phyloP scores from a whole-genome alignment of 768 basidiomycete genomes.

The Pleurotus salmoneostramineus region DNA sequence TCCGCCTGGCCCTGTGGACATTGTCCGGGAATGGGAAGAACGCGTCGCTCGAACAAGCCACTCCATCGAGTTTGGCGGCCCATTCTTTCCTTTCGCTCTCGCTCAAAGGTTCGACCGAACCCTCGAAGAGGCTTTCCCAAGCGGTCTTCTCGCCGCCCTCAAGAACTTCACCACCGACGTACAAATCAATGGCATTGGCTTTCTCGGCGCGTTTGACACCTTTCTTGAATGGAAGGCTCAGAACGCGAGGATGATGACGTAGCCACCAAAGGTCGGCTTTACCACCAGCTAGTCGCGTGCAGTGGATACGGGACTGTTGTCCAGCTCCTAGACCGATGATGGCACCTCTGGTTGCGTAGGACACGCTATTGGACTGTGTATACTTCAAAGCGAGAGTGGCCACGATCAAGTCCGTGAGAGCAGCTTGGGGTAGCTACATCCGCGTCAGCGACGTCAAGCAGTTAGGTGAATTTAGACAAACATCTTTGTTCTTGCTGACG shows the following conservation, averaged over 20 bases:
- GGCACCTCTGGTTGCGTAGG: conserved; percentile 89
- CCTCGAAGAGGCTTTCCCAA: conserved; percentile 89
- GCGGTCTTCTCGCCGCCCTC: conserved; percentile 87
- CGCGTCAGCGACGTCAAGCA: conserved; percentile 2
- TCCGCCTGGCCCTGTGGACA: conserved; percentile 88
- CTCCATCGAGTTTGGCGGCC: conserved; percentile 70
- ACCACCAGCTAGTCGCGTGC: conserved; percentile 93
- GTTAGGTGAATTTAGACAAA: conserved; percentile 25
- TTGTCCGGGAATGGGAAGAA: conserved; percentile 99
- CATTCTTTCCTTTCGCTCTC: conserved; percentile 73
- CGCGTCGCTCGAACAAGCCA: conserved; percentile 93
- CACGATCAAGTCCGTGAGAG: conserved; percentile 89
- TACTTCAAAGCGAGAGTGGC: conserved; percentile 97
- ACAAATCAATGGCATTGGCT: conserved; percentile 97
- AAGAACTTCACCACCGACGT: conserved; percentile 84
- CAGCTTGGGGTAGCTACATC: conserved; percentile 65
- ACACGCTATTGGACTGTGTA: conserved; percentile 98
- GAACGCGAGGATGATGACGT: conserved; percentile 92
- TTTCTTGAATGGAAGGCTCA: conserved; percentile 92
- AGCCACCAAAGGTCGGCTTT: conserved; percentile 99
- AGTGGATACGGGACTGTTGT: conserved; percentile 98
- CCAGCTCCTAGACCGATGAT: conserved; percentile 96
- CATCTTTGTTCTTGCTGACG: conserved; percentile 86
- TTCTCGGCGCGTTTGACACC: conserved; percentile 98
- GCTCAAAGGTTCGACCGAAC: conserved; percentile 58